phyloP scores from a whole-genome alignment of 139 green algal species.

The Nannochloris sp. region DNA sequence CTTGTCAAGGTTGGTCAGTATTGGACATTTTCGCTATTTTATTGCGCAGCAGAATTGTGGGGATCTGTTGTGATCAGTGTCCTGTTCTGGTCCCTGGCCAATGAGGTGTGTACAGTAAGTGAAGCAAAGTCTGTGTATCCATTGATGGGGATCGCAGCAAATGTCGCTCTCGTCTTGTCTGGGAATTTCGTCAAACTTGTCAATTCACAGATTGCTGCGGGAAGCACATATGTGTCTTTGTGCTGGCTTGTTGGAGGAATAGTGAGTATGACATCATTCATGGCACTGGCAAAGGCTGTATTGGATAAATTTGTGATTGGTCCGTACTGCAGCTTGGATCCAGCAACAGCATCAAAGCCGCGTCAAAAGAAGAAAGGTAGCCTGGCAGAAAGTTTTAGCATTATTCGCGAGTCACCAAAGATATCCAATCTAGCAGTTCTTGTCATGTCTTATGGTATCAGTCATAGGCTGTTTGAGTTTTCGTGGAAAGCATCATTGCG shows the following conservation, averaged over 20 bases:
- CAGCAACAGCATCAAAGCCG: neutral
- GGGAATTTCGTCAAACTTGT: conserved; percentile 52
- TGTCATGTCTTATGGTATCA: conserved; percentile 63
- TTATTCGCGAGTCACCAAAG: conserved; percentile 45
- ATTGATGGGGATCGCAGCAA: conserved; percentile 70
- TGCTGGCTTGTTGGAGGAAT: conserved; percentile 47
- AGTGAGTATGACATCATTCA: conserved; percentile 37
- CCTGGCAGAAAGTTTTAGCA: conserved; percentile 42
- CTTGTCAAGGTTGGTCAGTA: conserved; percentile 60
- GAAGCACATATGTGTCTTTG: conserved; percentile 30
- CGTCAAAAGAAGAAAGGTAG: conserved; percentile 50
- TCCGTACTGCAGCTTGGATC: conserved; percentile 16
- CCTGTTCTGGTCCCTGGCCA: conserved; percentile 70
- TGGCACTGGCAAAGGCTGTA: conserved; percentile 49
- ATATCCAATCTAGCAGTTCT: conserved; percentile 64
- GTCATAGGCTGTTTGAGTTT: conserved; percentile 78
- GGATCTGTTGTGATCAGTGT: conserved; percentile 72
- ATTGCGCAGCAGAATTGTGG: conserved; percentile 76
- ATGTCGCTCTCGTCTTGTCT: conserved; percentile 58
- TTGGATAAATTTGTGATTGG: conserved; percentile 35
- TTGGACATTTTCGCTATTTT: conserved; percentile 83
- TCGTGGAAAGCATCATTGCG: conserved; percentile 80
- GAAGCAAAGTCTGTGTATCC: conserved; percentile 67
- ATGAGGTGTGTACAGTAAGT: conserved; percentile 45
- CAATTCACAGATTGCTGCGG: conserved; percentile 25